Base-by-base conservation (phyloP, 2,329 filamentous ascomycete genomes). In the Cadophora sp. region DNA sequence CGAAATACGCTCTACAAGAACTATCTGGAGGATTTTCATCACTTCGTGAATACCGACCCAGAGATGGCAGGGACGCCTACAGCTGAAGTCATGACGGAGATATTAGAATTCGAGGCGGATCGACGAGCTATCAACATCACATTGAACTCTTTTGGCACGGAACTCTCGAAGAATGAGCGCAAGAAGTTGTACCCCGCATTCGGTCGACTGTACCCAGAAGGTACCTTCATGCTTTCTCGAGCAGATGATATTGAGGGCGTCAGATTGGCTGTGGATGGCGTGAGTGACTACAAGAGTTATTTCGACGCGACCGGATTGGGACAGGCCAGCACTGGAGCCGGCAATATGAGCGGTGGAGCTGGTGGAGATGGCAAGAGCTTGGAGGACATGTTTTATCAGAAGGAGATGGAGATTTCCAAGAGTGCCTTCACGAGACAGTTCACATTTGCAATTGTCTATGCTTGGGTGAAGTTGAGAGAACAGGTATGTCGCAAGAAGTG, bases 1-100 rank as follows among this genome's bases (percentile, higher is more conserved):
- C 91, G 97, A 72, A 99, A 99, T 82, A 99, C 94, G 0, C 85
- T 99, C 43, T 99, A 98, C 86, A 99, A 99, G 87, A 98, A 98
- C 85, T 99, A 99, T 79, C 87, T 99, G 8, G 96, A 99, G 80
- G 96, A 98, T 79, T 99, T 99, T 80, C 89, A 98, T 83, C 87
- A 92, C 73, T 99, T 97, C 80, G 92, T 98, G 81, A 97, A 95
- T 82, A 92, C 90, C 11, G 88, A 97, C 77, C 85, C 94, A 0
- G 95, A 97, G 51, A 91, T 98, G 82, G 86, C 87, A 46, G 92
- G 93, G 46, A 97, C 94, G 7, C 94, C 96, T 0, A 99, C 96
- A 0, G 86, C 93, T 53, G 94, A 97, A 76, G 90, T 97, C 79
- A 99, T 99, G 96, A 90, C 91, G 8, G 95, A 98, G 82, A 92